phyloP scores from a whole-genome alignment of 305 asterid species.

The Andrographis paniculata region DNA sequence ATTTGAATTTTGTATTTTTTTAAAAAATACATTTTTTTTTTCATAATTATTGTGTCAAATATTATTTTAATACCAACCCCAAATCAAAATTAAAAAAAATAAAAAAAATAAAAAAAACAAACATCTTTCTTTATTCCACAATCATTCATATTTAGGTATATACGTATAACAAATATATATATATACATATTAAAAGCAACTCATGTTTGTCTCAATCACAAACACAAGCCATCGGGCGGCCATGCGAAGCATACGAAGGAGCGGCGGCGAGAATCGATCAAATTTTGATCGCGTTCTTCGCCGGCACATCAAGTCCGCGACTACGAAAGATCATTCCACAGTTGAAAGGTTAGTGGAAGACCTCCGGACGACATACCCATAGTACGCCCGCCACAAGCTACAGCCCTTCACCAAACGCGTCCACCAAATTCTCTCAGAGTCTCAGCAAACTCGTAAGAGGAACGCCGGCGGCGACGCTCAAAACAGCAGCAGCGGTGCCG shows the following conservation, averaged over 20 bases:
- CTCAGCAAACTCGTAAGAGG: slow-evolving; percentile 30
- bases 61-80: no score
- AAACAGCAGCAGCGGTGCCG: slow-evolving; percentile 18
- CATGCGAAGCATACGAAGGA: slow-evolving; percentile 28
- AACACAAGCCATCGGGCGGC: no score
- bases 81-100: no score
- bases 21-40: no score
- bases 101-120: no score
- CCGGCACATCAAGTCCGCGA: slow-evolving; percentile 30
- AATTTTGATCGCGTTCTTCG: slow-evolving; percentile 30
- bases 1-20: no score
- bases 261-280: slow-evolving; percentile 17
- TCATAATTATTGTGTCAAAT: no score
- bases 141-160: no score
- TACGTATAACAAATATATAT: no score
- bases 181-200: no score
- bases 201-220: no score
- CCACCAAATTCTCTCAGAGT: slow-evolving; percentile 26
- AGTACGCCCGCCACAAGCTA: slow-evolving; percentile 43
- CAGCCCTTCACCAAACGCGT: slow-evolving; percentile 44
- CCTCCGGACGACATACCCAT: slow-evolving; percentile 47
- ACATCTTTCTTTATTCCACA: no score
- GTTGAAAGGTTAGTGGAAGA: slow-evolving; percentile 55
- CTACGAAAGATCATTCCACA: slow-evolving; percentile 24
- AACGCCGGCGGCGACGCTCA: slow-evolving; percentile 12